phyloP scores from a whole-genome alignment of 768 basidiomycete genomes.

The Pluteus cervinus region DNA sequence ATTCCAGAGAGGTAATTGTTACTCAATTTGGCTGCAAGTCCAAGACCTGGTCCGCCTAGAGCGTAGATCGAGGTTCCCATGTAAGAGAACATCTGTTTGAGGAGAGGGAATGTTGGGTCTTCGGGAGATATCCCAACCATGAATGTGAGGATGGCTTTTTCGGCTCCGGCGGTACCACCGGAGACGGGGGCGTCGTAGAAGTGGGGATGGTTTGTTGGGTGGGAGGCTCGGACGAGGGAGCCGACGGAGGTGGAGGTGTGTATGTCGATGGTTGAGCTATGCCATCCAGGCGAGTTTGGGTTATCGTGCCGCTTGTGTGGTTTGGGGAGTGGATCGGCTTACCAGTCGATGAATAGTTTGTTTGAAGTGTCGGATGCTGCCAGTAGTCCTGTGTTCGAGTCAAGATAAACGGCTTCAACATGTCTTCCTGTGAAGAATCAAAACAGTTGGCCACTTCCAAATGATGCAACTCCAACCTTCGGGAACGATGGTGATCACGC shows the following conservation, averaged over 20 bases:
- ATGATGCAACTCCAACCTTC: too few species aligned
- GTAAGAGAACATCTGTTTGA: conserved; percentile 23
- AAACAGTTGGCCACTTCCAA: too few species aligned
- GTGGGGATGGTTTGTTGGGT: conserved; percentile 9
- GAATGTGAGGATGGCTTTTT: conserved; percentile 30
- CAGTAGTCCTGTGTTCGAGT: conserved; percentile 25
- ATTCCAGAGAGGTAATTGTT: conserved; percentile 38
- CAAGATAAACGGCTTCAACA: conserved; percentile 31
- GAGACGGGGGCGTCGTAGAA: conserved; percentile 40
- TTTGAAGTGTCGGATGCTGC: conserved; percentile 26
- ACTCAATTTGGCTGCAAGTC: conserved; percentile 37
- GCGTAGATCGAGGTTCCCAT: conserved; percentile 32
- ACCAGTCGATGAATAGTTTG: conserved; percentile 39
- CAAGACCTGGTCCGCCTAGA: conserved; percentile 32
- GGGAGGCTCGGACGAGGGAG: conserved; percentile 18
- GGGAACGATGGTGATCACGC: conserved; percentile 34
- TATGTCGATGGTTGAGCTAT: conserved; percentile 38
- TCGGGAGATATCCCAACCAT: conserved; percentile 31
- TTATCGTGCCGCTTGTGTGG: not conserved
- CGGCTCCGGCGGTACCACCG: conserved; percentile 34
- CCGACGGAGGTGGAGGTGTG: conserved; percentile 28
- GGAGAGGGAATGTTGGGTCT: conserved; percentile 25
- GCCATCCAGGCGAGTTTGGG: not conserved
- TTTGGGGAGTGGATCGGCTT: conserved; percentile 2
- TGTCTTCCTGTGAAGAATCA: conserved; percentile 31